Base-by-base conservation (phyloP, 495 filamentous ascomycete species). In the Podospora pseudocomata region DNA sequence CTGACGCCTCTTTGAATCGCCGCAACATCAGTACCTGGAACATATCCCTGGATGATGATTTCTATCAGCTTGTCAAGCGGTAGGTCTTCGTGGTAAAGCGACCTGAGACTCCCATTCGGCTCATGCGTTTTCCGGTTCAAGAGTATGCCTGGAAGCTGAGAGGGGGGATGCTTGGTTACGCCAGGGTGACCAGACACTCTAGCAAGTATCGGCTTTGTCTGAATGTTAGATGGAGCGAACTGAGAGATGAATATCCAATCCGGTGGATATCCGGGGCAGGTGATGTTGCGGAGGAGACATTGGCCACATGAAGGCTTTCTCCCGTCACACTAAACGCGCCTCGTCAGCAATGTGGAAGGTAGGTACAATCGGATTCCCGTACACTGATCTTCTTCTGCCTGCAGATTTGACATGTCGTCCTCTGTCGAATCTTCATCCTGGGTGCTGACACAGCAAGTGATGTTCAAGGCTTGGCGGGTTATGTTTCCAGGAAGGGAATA, bases 221-320 rank as follows among this genome's bases (percentile, higher is more conserved):
- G 44, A 59, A 15, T 61, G n/a, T 2, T 39, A 15, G 55, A 7
- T 53, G 32, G 49, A 5, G n/a, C 28, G 39, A 30, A 32, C 3
- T 73, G 73, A 28, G 71, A 30, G 49, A 75, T 69, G 57, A 75
- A 75, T 23, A 63, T 67, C 73, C 73, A 75, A n/a, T 71, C 65
- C 15, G 67, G 32, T 49, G 58, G 54, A 54, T 73, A 75, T 6
- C 71, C 73, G 4, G 73, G 73, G 55, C 71, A 75, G 13, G 9
- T n/a, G 15, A 71, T 27, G 49, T 60, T 69, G 15, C 71, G 68
- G 13, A 73, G 55, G 5, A 55, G 27, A 30, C 73, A 75, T 39
- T 75, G 73, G 4, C 67, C 63, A 49, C 73, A 73, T 4, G 63
- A 59, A 9, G 73, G 73, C 18, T 53, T 65, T 26, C 64, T 71